phyloP scores from a whole-genome alignment of 1,284 basidiomycete species.

The Ceratobasidium sp. region DNA sequence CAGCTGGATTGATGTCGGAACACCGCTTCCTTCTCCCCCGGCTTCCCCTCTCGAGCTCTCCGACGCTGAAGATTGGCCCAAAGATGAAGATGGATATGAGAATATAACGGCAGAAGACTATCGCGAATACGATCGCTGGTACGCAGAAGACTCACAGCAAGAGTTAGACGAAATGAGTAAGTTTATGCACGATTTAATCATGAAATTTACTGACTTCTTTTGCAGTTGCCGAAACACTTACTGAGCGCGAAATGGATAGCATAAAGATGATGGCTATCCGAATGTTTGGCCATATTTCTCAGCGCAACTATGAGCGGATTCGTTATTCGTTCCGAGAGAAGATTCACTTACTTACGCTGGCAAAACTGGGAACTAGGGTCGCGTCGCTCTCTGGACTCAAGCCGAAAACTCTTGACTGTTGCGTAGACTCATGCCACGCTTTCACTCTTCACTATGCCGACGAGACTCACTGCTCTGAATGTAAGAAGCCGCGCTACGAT shows the following conservation, averaged over 20 bases:
- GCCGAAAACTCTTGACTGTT: conserved; percentile 40
- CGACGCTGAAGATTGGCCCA: background rate
- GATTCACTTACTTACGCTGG: no score
- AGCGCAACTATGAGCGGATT: conserved; percentile 35
- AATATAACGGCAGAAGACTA: conserved; percentile 5
- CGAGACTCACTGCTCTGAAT: conserved; percentile 39
- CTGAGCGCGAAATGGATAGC: conserved; percentile 19
- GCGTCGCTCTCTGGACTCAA: conserved; percentile 44
- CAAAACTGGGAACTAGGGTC: conserved; percentile 8
- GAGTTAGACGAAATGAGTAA: conserved; percentile 21
- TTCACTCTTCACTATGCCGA: conserved; percentile 43
- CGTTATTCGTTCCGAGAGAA: conserved; percentile 15
- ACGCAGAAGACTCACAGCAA: conserved; percentile 1
- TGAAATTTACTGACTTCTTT: no score
- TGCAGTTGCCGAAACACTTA: no score
- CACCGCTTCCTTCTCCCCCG: conserved; percentile 2
- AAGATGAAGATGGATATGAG: background rate
- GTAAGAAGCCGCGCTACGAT: conserved; percentile 40
- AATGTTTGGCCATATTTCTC: conserved; percentile 30
- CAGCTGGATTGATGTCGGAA: conserved; percentile 7
- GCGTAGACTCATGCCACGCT: conserved; percentile 48
- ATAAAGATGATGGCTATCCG: conserved; percentile 43
- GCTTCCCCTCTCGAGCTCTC: background rate
- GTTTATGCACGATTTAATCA: no score
- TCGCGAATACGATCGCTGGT: conserved; percentile 38